Evolutionary conservation across 2,329 filamentous ascomycete species (phyloP), one percentile per base, ranked within the genome.

Genomic region (Fusarium torreyae): DNA sequence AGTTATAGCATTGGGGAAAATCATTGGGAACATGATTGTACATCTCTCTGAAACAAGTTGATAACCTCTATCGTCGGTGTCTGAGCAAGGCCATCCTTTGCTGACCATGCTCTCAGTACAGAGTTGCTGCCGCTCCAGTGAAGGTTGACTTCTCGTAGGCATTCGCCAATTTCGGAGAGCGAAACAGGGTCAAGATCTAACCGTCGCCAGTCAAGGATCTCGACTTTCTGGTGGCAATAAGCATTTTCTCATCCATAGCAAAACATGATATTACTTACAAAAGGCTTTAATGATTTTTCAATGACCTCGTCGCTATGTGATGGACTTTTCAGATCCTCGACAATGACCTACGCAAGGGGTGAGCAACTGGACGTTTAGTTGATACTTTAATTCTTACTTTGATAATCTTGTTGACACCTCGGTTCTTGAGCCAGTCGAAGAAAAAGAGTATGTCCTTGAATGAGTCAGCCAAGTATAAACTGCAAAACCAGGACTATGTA

Each of bases 61-160:
- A 64, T 55, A 5, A 14, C 28, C 10, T 46, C 51, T 1, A 54
- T 20, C 0, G 40, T 66, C 3, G 54, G 54, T 7, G 59, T 52
- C 1, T 18, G 20, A 11, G 63, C 44, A 1, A 66, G 38, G 2
- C 63, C 63, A 13, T 55, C 63, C 3, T 39, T 59, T 24, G 55
- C 63, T 1, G 59, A 66, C 63, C 59, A 66, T 4, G 59, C 33
- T 44, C 59, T 9, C 2, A 66, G 34, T 3, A 58, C 50, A 1
- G 59, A 28, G 5, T 66, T 66, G 9, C 54, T 63, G 1, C 56
- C 61, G 15, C 64, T 67, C 61, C 64, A 67, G 4, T 65, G 56
- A 13, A 67, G 56, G 1, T 44, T 38, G 7, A 67, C 18, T 5
- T 67, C 60, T 10, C 61, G 51, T 14, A 67, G 39, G 13, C 48